Evolutionary conservation across 305 asterid genomes (phyloP).

Genomic region (Solanum hybrid): DNA sequence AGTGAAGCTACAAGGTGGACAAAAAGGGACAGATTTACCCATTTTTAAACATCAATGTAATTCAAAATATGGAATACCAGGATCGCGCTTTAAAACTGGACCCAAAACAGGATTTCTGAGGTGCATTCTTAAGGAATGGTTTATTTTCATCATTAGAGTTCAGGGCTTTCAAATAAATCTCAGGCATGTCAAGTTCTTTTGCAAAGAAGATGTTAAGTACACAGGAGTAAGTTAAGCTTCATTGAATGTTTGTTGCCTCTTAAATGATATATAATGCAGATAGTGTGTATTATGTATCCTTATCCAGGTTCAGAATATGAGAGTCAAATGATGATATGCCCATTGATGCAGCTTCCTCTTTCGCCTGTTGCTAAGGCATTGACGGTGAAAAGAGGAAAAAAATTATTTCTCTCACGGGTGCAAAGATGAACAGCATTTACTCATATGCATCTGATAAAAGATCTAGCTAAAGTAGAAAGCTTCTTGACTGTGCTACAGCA

Average conservation of each 20-base stretch:
- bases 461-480: background rate
- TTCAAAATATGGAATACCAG: background rate
- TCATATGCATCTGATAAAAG: background rate
- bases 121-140: background rate
- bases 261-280: background rate
- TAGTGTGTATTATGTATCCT: background rate
- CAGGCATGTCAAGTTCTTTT: background rate
- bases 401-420: background rate
- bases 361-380: background rate
- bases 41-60: background rate
- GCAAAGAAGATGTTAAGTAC: background rate
- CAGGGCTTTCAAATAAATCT: background rate
- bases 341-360: background rate
- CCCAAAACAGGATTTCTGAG: background rate
- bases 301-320: background rate
- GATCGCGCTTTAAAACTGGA: background rate
- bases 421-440: background rate
- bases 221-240: background rate
- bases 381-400: background rate
- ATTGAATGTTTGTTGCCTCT: background rate
- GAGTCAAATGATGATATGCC: background rate
- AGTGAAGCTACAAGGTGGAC: background rate
- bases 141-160: background rate
- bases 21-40: background rate
- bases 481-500: background rate